Conservation (phyloP, 1,284 basidiomycete genomes). For the Apiotrichum mycotoxinovorans region DNA sequence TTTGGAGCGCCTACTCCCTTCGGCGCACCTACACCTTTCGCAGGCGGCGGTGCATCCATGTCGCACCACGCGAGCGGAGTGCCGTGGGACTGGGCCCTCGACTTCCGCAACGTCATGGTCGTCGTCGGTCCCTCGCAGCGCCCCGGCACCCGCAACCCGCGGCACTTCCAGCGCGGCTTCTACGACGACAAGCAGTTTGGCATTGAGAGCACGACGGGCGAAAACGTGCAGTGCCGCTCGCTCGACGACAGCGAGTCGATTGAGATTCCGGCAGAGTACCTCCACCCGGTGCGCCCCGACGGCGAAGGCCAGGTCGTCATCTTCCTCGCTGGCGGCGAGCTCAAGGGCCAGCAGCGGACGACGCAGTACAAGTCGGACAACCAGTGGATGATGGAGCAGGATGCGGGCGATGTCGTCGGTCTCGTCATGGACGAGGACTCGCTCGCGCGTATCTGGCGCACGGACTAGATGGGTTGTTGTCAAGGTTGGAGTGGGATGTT, state of each 20-base stretch:
- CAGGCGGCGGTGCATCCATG: constrained; percentile 5
- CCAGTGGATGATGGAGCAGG: constrained; percentile 46
- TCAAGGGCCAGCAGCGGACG: constrained; percentile 37
- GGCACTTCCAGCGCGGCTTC: constrained; percentile 42
- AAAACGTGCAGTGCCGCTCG: constrained; percentile 27
- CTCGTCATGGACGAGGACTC: constrained; percentile 33
- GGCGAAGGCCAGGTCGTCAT: constrained; percentile 38
- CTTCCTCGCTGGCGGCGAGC: constrained; percentile 28
- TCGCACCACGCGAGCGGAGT: constrained; percentile 15
- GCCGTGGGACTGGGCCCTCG: constrained; percentile 45
- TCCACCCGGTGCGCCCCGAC: constrained; percentile 34
- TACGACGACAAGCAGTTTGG: constrained; percentile 38
- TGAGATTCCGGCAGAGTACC: constrained; percentile 43
- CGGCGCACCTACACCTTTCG: constrained; percentile 22
- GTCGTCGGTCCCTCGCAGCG: constrained; percentile 35
- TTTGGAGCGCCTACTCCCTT: constrained; percentile 52
- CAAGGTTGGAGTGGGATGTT: neutral
- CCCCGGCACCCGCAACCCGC: constrained; percentile 34
- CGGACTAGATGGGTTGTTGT: neutral
- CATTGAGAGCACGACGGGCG: constrained; percentile 25
- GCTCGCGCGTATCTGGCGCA: constrained; percentile 41
- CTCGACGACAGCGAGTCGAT: constrained; percentile 25
- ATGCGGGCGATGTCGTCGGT: constrained; percentile 28
- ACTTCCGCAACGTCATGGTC: constrained; percentile 47
- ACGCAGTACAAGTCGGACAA: constrained; percentile 37